Evolutionary conservation across 2,329 filamentous ascomycete species (phyloP).

Genomic region (Penicillium digitatum): DNA sequence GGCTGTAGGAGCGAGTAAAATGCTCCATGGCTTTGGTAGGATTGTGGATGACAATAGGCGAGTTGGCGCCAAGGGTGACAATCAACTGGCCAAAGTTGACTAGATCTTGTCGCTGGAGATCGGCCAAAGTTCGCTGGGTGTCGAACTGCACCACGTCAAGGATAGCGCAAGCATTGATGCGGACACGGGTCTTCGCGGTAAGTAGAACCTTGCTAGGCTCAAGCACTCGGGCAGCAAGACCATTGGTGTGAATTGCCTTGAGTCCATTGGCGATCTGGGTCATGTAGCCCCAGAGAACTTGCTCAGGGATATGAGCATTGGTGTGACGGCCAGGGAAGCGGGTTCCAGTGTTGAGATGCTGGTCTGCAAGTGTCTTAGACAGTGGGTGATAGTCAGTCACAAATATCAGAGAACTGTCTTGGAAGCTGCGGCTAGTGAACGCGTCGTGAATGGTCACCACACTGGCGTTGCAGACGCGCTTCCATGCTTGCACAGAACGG

Average conservation of each 20-base stretch:
- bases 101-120: conserved; percentile 85
- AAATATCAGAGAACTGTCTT: conserved; percentile 90
- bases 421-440: conserved; percentile 89
- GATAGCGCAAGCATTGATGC: conserved; percentile 82
- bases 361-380: conserved; percentile 82
- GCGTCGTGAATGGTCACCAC: conserved; percentile 86
- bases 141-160: conserved; percentile 87
- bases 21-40: conserved; percentile 69
- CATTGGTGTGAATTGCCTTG: conserved; percentile 75
- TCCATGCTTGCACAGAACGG: conserved; percentile 81
- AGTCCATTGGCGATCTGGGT: conserved; percentile 86
- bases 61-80: conserved; percentile 74
- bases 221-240: conserved; percentile 79
- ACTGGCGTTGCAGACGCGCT: conserved; percentile 72
- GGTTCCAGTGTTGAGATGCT: conserved; percentile 53
- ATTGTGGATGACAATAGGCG: conserved; percentile 56
- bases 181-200: conserved; percentile 84
- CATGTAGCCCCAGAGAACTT: conserved; percentile 83
- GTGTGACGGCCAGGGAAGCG: conserved; percentile 42
- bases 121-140: conserved; percentile 60
- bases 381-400: conserved; percentile 91
- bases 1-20: conserved; percentile 70
- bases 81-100: conserved; percentile 78
- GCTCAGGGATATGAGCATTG: conserved; percentile 60
- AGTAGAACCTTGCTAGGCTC: conserved; percentile 84